Evolutionary conservation across 2,329 filamentous ascomycete genomes (phyloP).

Genomic region (Cadophora gregata): DNA sequence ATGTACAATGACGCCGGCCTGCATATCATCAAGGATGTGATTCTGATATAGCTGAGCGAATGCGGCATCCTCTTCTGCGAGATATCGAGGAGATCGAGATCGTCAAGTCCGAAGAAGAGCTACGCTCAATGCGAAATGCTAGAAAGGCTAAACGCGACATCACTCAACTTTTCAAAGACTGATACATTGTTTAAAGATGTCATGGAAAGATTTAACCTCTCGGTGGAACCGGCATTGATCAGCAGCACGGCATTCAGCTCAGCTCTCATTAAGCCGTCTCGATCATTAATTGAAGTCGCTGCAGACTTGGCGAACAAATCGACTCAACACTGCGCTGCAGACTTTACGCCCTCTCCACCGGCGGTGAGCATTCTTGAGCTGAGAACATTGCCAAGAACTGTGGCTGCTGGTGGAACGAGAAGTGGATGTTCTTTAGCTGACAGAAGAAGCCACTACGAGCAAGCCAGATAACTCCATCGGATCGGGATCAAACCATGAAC

Average conservation of each 20-base stretch:
- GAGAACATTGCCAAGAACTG: neutral
- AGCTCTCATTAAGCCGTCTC: neutral
- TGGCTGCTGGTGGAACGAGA: neutral
- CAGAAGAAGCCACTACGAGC: neutral
- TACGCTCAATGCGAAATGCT: too few species aligned
- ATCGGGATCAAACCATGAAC: neutral
- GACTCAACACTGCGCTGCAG: too few species aligned
- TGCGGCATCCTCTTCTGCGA: constrained; percentile 4
- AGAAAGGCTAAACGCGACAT: too few species aligned
- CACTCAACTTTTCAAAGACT: too few species aligned
- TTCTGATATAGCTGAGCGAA: constrained; percentile 3
- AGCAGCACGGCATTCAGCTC: neutral
- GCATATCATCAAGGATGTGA: neutral
- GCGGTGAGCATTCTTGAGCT: neutral
- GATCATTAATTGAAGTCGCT: neutral
- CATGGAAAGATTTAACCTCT: neutral
- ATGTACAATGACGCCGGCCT: neutral
- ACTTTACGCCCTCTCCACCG: neutral
- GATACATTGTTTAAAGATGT: neutral
- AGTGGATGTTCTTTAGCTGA: neutral
- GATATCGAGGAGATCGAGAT: neutral
- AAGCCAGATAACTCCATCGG: neutral
- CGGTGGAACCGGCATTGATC: neutral
- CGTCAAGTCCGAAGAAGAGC: neutral
- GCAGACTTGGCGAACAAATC: neutral